Evolutionary conservation across 352 stramenopile genomes (phyloP), one percentile per base, ranked within the genome.

Genomic region (Hyaloperonospora brassicae): DNA sequence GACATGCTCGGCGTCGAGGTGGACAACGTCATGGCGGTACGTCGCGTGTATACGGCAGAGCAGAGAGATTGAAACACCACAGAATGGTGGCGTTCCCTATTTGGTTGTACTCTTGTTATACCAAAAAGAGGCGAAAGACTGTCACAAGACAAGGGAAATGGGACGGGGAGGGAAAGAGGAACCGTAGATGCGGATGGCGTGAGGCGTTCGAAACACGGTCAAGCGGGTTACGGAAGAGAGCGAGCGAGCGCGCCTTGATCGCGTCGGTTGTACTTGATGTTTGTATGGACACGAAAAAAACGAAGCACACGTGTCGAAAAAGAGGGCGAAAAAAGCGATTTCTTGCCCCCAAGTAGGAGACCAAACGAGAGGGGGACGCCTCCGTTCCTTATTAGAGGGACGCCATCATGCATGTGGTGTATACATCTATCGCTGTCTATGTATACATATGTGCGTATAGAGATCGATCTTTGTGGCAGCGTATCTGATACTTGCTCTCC

Each of bases 21-120:
- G 50, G 82, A 93, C 67, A 81, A 73, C 31, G 79, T 88, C 47
- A 93, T 93, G 82, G 79, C 82, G 82, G 82, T 93, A 87, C 65
- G 75, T 83, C 38, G 55, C 41, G n/a, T 11, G 24, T 48, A 48
- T 35, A 22, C 6, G 9, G 17, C 38, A 39, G 43, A 38, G 24
- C n/a, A 38, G 43, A 24, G 25, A 49, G 17, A 17, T 17, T 17
- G 17, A 17, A 17, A 17, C 17, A 17, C 17, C 17, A 17, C 13
- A 39, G 21, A 7, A 38, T 23, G 43, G 50, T 64, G 61, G 61
- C 51, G 61, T 55, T 61, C 52, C 52, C 45, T 57, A 60, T 49
- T 62, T 17, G 17, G 17, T 17, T 17, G 17, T 17, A 17, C 51
- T 12, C 24, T 59, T 40, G 34, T 31, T 52, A 57, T 69, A 52